phyloP scores from a whole-genome alignment of 495 filamentous ascomycete genomes.

The Talaromyces trachyspermus region DNA sequence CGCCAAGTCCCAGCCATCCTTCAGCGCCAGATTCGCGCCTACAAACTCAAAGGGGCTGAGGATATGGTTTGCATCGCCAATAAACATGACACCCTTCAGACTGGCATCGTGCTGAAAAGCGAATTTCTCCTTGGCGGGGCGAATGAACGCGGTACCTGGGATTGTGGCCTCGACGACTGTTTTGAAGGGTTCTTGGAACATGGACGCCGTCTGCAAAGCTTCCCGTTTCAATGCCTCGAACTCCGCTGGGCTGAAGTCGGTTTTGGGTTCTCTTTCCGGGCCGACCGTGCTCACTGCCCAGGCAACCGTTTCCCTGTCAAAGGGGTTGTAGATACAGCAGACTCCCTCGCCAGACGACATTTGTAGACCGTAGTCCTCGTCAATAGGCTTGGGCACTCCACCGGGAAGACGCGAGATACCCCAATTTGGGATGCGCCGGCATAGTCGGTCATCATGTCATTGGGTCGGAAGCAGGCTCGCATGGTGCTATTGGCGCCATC shows the following conservation, averaged over 20 bases:
- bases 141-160: constrained; percentile 15
- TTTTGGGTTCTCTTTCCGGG: background rate
- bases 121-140: constrained; percentile 27
- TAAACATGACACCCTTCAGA: constrained; percentile 21
- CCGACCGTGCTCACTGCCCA: constrained; percentile 22
- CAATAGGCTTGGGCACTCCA: constrained; percentile 16
- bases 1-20: constrained; percentile 33
- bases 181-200: constrained; percentile 22
- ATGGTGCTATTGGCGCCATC: constrained; percentile 35
- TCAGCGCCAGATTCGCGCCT: constrained; percentile 34
- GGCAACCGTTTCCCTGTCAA: constrained; percentile 22
- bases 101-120: constrained; percentile 24
- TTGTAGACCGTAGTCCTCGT: constrained; percentile 24
- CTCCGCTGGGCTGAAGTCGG: background rate
- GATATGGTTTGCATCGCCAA: constrained; percentile 38
- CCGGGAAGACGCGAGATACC: constrained; percentile 19
- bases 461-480: constrained; percentile 22
- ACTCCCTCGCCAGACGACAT: constrained; percentile 20
- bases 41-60: constrained; percentile 37
- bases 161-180: constrained; percentile 25
- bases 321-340: constrained; percentile 25
- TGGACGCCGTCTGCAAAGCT: constrained; percentile 16
- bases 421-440: constrained; percentile 23
- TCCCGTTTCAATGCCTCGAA: constrained; percentile 14
- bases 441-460: constrained; percentile 22